A percentile compares a stretch with the other conserved stretches of the same genome.
Conservation (phyloP, 306 rosid genomes). For the Trichosanthes truncata region DNA sequence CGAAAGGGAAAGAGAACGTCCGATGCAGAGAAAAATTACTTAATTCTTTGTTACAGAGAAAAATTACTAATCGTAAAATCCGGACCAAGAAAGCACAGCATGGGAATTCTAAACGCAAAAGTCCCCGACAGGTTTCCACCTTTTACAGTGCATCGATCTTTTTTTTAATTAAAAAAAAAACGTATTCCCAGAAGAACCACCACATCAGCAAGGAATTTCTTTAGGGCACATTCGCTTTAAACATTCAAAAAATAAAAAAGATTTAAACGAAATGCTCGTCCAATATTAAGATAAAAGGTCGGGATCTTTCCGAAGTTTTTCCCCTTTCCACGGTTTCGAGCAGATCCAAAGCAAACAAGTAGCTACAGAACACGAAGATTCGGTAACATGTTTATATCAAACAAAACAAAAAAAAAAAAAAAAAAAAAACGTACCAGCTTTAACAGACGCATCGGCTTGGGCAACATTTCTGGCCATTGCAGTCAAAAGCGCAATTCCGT, state of each 20-base stretch:
- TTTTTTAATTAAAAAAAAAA: background rate
- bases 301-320: background rate
- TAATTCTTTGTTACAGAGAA: background rate
- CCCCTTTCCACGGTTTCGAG: background rate
- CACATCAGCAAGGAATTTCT: background rate
- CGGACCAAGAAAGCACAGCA: background rate
- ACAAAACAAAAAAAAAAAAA: background rate
- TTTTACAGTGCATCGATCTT: background rate
- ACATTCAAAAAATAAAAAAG: background rate
- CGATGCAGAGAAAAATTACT: background rate
- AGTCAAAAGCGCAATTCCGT: slow-evolving; percentile 84
- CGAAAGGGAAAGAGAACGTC: background rate
- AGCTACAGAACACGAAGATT: background rate
- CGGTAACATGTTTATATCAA: slow-evolving; percentile 13
- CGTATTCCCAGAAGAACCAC: background rate
- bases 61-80: background rate
- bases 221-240: background rate
- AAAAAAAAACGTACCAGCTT: slow-evolving; percentile 50
- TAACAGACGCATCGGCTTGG: slow-evolving; percentile 87
- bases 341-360: slow-evolving; percentile 1
- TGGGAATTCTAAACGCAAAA: background rate
- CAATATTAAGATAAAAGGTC: background rate
- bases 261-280: background rate
- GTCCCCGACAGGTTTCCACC: background rate
- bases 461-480: slow-evolving; percentile 98